Percentiles rank a stretch among this genome's conserved stretches.
phyloP scores from a whole-genome alignment of 768 basidiomycete species.

The Trametes sanguinea region DNA sequence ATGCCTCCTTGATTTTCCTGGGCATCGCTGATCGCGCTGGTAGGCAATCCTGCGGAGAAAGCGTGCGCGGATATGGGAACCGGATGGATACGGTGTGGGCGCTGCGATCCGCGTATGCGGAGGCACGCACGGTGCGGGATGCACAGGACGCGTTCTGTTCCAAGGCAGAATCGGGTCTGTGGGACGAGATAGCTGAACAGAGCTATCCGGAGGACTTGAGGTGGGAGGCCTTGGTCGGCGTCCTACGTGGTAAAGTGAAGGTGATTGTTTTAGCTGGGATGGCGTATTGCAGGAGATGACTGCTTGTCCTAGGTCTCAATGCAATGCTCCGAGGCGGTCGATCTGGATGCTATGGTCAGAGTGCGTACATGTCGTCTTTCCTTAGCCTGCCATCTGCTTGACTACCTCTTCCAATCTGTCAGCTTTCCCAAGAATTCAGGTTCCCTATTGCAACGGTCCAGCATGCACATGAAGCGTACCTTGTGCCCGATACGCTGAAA shows the following conservation, averaged over 20 bases:
- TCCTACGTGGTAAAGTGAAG: slow-evolving; percentile 86
- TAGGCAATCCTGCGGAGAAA: slow-evolving; percentile 49
- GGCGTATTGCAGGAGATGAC: neutral
- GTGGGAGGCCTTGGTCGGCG: slow-evolving; percentile 81
- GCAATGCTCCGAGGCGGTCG: slow-evolving; percentile 76
- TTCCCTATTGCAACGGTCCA: slow-evolving; percentile 79
- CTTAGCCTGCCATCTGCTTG: neutral
- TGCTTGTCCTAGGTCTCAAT: slow-evolving; percentile 49
- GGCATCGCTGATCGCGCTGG: neutral
- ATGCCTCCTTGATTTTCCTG: neutral
- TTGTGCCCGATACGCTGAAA: slow-evolving; percentile 78
- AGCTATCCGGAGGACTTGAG: slow-evolving; percentile 69
- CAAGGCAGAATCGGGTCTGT: slow-evolving; percentile 51
- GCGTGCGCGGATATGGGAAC: slow-evolving; percentile 32
- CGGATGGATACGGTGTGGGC: slow-evolving; percentile 83
- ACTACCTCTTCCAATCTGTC: neutral
- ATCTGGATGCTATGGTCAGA: slow-evolving; percentile 70
- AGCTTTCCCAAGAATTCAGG: slow-evolving; percentile 84
- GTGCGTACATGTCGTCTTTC: slow-evolving; percentile 41
- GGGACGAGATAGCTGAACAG: slow-evolving; percentile 38
- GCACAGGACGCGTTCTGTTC: slow-evolving; percentile 74
- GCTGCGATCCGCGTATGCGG: slow-evolving; percentile 76
- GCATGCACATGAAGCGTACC: slow-evolving; percentile 79
- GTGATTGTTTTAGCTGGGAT: slow-evolving; percentile 34
- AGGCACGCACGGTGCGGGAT: slow-evolving; percentile 67